Conservation (phyloP, 306 rosid species). For the Castanopsis chinensis region DNA sequence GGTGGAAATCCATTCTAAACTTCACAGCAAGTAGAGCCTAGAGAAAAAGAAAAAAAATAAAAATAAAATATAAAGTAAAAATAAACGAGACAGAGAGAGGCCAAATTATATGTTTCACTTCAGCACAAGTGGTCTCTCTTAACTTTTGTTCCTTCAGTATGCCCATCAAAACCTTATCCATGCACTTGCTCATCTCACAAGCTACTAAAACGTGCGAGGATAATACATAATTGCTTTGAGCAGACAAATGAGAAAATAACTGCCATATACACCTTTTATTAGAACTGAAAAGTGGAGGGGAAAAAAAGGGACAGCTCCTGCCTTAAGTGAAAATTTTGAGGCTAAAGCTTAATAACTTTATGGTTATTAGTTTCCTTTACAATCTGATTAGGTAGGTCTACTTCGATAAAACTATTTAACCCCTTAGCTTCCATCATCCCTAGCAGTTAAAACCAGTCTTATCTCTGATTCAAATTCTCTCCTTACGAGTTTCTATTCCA, state of each 20-base stretch:
- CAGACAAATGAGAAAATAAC: slow-evolving; percentile 27
- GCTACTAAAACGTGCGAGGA: slow-evolving; percentile 20
- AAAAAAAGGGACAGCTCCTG: slow-evolving; percentile 3
- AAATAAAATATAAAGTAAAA: neutral
- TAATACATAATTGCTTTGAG: slow-evolving; percentile 27
- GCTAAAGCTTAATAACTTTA: slow-evolving; percentile 30
- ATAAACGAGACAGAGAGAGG: neutral
- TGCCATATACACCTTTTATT: slow-evolving; percentile 15
- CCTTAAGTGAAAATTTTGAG: neutral
- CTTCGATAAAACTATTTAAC: slow-evolving; percentile 45
- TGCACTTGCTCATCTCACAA: slow-evolving; percentile 40
- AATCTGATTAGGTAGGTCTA: slow-evolving; percentile 33
- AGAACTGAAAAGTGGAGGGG: slow-evolving; percentile 24
- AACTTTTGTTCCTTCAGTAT: slow-evolving; percentile 34
- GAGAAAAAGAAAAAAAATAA: neutral
- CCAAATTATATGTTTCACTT: slow-evolving; percentile 43
- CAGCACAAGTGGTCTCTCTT: slow-evolving; percentile 29
- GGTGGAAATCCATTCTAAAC: slow-evolving; percentile 6
- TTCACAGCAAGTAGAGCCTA: slow-evolving; percentile 22
- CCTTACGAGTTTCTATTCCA: slow-evolving; percentile 21
- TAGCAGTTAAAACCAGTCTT: slow-evolving; percentile 26
- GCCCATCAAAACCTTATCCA: slow-evolving; percentile 39
- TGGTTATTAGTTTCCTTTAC: slow-evolving; percentile 14
- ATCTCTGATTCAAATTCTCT: slow-evolving; percentile 24
- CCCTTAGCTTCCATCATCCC: slow-evolving; percentile 26